Conservation (phyloP, 805 yeast species). For the Barnettozyma sucrosica region DNA sequence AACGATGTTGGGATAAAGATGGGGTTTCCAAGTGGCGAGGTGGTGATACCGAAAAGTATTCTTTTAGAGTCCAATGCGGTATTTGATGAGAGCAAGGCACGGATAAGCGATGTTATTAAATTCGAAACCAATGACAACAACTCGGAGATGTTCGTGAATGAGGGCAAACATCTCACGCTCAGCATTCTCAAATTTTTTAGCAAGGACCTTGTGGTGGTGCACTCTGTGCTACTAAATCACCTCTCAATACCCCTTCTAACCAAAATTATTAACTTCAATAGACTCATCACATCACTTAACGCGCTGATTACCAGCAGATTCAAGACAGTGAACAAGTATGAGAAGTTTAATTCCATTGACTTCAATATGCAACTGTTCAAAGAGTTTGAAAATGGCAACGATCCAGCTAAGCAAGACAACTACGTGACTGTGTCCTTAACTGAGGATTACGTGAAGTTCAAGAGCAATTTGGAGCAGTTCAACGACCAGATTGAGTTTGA, state of each 20-base stretch:
- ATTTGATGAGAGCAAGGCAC: neutral
- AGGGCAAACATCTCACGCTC: conserved; percentile 1
- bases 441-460: conserved; percentile 6
- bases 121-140: conserved; percentile 7
- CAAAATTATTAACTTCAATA: conserved; percentile 3
- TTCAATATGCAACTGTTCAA: conserved; percentile 6
- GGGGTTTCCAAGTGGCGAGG: neutral
- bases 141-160: conserved; percentile 3
- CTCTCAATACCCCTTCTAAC: neutral
- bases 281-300: neutral
- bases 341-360: conserved; percentile 6
- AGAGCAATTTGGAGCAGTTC: conserved; percentile 4
- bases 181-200: conserved; percentile 6
- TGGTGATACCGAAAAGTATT: conserved; percentile 3
- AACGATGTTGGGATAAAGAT: conserved; percentile 9
- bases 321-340: conserved; percentile 5
- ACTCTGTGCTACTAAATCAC: neutral
- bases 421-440: conserved; percentile 6
- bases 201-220: neutral
- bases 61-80: neutral
- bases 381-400: conserved; percentile 5
- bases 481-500: neutral
- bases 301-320: neutral
- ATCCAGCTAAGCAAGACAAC: conserved; percentile 1
- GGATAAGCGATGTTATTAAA: neutral